Percentiles rank a stretch among this genome's conserved stretches.
Evolutionary conservation across 2,329 filamentous ascomycete species (phyloP).

Genomic region (Canariomyces notabilis): DNA sequence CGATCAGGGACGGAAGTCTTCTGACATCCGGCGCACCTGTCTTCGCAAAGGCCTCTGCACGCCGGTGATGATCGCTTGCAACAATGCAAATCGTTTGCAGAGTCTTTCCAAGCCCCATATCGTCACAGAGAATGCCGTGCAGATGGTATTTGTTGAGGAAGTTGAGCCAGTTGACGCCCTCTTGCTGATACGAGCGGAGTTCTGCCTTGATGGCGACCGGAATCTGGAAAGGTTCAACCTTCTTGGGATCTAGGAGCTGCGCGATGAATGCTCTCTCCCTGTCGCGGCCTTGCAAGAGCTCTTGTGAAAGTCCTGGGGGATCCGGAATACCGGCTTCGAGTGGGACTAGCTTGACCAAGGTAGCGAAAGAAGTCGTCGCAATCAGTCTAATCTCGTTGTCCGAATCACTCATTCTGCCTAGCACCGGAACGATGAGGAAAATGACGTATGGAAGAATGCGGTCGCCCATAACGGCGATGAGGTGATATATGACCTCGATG

Average conservation of each 20-base stretch:
- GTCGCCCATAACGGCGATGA: constrained; percentile 98
- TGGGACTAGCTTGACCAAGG: constrained; percentile 92
- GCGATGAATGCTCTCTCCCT: constrained; percentile 94
- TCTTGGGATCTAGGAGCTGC: constrained; percentile 93
- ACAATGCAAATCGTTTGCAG: constrained; percentile 97
- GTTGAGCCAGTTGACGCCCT: constrained; percentile 96
- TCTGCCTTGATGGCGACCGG: constrained; percentile 97
- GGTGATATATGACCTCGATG: constrained; percentile 91
- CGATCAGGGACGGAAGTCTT: constrained; percentile 82
- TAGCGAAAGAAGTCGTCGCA: constrained; percentile 94
- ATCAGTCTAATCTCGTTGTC: constrained; percentile 93
- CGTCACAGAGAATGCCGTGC: constrained; percentile 96
- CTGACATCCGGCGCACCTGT: constrained; percentile 74
- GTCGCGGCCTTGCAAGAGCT: constrained; percentile 84
- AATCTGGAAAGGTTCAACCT: constrained; percentile 89
- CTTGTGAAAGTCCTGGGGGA: constrained; percentile 83
- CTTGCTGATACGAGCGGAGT: constrained; percentile 93
- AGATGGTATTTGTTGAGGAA: constrained; percentile 98
- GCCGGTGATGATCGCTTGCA: constrained; percentile 91
- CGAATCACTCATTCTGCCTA: constrained; percentile 97
- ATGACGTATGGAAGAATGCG: constrained; percentile 95
- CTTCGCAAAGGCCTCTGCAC: constrained; percentile 83
- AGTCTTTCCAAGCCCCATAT: constrained; percentile 98
- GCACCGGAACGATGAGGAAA: constrained; percentile 94
- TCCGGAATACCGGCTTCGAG: constrained; percentile 96